These are phyloP conservation scores for Margaritispora aquatica DNA, from an alignment of 495 filamentous ascomycete genomes.

Conservation along the genomic window DNA sequence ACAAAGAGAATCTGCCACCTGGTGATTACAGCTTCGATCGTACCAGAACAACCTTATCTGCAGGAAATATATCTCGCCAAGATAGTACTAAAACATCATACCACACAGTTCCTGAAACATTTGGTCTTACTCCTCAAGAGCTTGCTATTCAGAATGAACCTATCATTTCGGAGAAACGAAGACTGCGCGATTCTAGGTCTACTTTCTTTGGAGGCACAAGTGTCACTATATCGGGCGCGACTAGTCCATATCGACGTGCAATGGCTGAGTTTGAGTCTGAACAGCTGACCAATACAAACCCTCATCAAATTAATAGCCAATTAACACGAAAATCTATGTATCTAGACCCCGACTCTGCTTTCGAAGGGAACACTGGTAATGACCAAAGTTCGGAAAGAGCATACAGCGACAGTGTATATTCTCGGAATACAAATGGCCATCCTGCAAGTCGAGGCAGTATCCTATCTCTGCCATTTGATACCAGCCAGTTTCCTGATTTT, in stretches of 20 bases:
- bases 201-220: conserved; percentile 19
- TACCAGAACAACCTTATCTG: neutral
- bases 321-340: neutral
- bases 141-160: conserved; percentile 23
- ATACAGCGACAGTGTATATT: conserved; percentile 47
- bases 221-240: conserved; percentile 27
- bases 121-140: conserved; percentile 24
- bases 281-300: neutral
- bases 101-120: conserved; percentile 17
- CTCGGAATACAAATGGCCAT: conserved; percentile 43
- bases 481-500: conserved; percentile 8
- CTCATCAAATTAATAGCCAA: neutral
- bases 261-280: conserved; percentile 32
- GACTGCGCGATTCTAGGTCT: conserved; percentile 26
- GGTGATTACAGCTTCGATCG: neutral
- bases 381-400: conserved; percentile 28
- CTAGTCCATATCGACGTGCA: conserved; percentile 50
- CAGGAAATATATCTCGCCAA: conserved; percentile 6
- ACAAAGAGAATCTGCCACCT: conserved; percentile 5
- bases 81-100: conserved; percentile 15
- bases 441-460: conserved; percentile 20
- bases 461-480: conserved; percentile 2
- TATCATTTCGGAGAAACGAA: conserved; percentile 8
- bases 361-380: conserved; percentile 3
- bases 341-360: neutral